Base-by-base conservation (phyloP, 306 rosid species). In the Sicyos baderoa region DNA sequence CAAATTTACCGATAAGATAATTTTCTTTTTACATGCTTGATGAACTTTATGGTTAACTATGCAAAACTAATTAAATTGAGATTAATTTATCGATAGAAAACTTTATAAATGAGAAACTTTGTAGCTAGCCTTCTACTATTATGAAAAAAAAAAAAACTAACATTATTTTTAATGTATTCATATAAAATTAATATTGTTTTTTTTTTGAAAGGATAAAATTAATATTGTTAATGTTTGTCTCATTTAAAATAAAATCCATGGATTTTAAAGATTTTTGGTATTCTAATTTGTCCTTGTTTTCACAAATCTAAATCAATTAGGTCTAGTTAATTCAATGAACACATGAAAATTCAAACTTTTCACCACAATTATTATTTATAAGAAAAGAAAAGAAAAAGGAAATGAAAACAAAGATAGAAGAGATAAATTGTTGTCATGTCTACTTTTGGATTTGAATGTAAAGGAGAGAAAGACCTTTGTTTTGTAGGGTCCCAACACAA, bases 401-500 rank as follows among this genome's bases (percentile, higher is more conserved):
- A 59, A 32, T 7, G 14, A 60, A 32, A 32, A 32, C 0, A 37
- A 37, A 37, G 25, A 17, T 62, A 60, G 47, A 60, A 35, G 67
- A 35, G 67, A 62, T 40, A 10, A 62, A 37, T 62, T 40, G 68
- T 37, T 62, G 68, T 40, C 29, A 62, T 4, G 27, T 62, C 68
- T 62, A 37, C 68, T 62, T 62, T 62, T 17, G 51, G 68, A 62
- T 62, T 62, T 18, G 27, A 62, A 62, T 62, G 50, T 18, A 61
- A 17, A 61, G 25, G 50, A 61, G 23, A 62, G 29, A 18, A 17
- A 35, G 51, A 35, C 7, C 23, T 62, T 18, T 62, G 66, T 62
- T 62, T 10, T 37, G 68, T 5, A 62, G 68, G 68, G 68, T 40
- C 68, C 68, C 50, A 62, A 17, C 68, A 6, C 29, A 40, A 40